Base-by-base conservation (phyloP, 2,329 filamentous ascomycete genomes). In the Exophiala lecanii-corni region DNA sequence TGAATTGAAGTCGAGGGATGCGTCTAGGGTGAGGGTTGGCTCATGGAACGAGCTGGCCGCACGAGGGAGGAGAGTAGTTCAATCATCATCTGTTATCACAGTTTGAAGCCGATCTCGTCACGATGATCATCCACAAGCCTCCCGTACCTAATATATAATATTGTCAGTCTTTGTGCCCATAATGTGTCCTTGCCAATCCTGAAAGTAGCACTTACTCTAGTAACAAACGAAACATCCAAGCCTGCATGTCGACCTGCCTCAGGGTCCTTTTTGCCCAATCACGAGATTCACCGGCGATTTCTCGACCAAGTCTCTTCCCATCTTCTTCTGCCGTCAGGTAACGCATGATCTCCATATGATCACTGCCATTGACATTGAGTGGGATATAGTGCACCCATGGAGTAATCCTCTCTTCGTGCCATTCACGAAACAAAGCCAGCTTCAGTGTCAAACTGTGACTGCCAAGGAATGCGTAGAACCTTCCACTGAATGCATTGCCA, bases 301-400 rank as follows among this genome's bases (percentile, higher is more conserved):
- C 72, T 60, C 77, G 67, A 0, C 81, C 84, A 2, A 70, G 70
- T 1, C 64, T 63, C 55, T 87, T 82, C 15, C 18, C 35, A 9
- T 17, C 15, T 2, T 57, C 70, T 0, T 62, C 57, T 1, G 81
- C 82, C 3, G 86, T 58, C 55, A 89, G 87, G 57, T 86, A 89
- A 43, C 84, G 78, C 71, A 87, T 73, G 43, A 87, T 80, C 33
- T 78, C 81, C 48, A 81, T 88, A 55, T 84, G 74, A 54, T 89
- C 86, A 25, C 76, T 67, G 55, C 81, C 88, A 1, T 79, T 75
- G 56, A 78, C 84, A 59, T 88, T 83, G 74, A 91, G 80, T 10
- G 86, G 86, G 2, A 88, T 80, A 55, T 86, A 91, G 62, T 92
- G 86, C 56, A 79, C 79, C 86, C 86, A 92, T 0, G 84, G 74